Evolutionary conservation across 2,329 filamentous ascomycete species (phyloP), one percentile per base, ranked within the genome.

Genomic region (Penicillium occitanis): DNA sequence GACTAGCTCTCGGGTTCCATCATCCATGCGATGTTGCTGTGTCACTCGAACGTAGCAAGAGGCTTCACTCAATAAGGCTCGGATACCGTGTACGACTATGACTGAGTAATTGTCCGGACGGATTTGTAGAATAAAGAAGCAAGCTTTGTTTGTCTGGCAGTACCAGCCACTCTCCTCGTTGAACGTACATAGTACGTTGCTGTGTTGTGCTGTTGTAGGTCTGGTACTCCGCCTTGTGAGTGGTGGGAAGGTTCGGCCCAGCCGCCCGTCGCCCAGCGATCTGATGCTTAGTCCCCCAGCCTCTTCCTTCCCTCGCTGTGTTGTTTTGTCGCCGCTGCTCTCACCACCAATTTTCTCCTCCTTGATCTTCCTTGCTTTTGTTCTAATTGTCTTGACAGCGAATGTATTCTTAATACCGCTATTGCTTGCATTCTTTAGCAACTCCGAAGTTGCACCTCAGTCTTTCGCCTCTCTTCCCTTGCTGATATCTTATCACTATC

Each of bases 221-320:
- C 19, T 19, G 19, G 19, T 46, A 28, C 48, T 51, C 30, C 30
- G 51, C 30, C 13, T 35, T 48, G 64, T 66, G 61, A 66, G 50
- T 66, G 65, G 65, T 57, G 65, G 65, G 65, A 63, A 66, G 65
- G 65, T 35, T 66, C 65, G 65, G 61, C 65, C 65, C 65, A 66
- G 65, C 65, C 65, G 65, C 60, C 65, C 60, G 42, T 48, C 60
- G 59, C 61, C 62, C 57, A 60, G 65, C 65, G 61, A 66, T 63
- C 61, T 50, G 28, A 62, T 42, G n/a, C 57, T 25, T 55, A 35
- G 51, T 62, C 37, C 60, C 60, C 65, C 65, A 66, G 65, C 53
- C 60, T 60, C 42, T 61, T 65, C 57, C 33, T 61, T 48, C 58
- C 57, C 57, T 42, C 30, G 4, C 35, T 44, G 58, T 35, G 30